Evolutionary conservation across 2,329 filamentous ascomycete genomes (phyloP), one percentile per base, ranked within the genome.

Genomic region (Ophiocordyceps camponoti-floridani): DNA sequence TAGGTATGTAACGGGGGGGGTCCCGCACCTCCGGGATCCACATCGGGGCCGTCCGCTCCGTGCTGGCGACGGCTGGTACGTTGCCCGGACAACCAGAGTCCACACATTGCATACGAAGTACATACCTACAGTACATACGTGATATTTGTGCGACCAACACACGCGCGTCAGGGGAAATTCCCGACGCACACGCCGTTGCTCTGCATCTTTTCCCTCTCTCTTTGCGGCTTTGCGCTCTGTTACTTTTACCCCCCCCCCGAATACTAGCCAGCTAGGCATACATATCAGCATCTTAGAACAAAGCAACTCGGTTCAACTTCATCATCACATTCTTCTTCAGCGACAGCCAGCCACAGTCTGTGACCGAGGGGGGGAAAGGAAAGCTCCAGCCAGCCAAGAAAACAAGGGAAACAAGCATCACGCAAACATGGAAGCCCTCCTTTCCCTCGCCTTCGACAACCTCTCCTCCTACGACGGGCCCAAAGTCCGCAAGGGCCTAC

Each of bases 361-460:
- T n/a, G n/a, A n/a, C n/a, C n/a, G n/a, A 37, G 33, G 13, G 33
- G 14, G 16, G 14, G 16, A 16, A 35, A 35, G 11, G 14, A 35
- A 35, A 35, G n/a, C n/a, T n/a, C n/a, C n/a, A n/a, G n/a, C n/a
- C n/a, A n/a, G n/a, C n/a, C n/a, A 35, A 35, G 13, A 35, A 12
- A 35, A 11, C 10, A 14, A 12, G 31, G 13, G 31, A n/a, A n/a
- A n/a, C n/a, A n/a, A n/a, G n/a, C n/a, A n/a, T n/a, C n/a, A n/a
- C n/a, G 31, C 9, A 13, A 35, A 12, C 10, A 96, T 96, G 91
- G 91, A 96, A 68, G 79, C 84, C 44, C 75, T 96, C 27, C 72
- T 96, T 46, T 93, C 86, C 41, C 79, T 94, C 60, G 87, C 89
- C 48, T 96, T 96, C 64, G 88, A 95, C 68, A 94, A 94, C 64